phyloP scores from a whole-genome alignment of 768 basidiomycete genomes.

The Lactifluus rugatus region DNA sequence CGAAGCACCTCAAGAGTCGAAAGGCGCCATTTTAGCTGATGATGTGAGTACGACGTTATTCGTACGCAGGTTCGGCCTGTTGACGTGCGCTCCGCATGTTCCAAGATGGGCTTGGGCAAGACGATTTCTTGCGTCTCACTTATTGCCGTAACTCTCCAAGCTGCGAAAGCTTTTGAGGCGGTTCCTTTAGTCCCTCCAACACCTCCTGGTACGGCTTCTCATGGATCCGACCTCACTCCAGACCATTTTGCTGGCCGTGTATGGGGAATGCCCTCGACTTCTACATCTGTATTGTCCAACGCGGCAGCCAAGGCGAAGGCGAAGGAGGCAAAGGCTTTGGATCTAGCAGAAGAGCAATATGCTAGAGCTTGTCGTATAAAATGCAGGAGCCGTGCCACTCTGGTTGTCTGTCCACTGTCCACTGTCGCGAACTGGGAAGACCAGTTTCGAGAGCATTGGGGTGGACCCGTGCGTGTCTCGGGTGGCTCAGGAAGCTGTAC shows the following conservation, averaged over 20 bases:
- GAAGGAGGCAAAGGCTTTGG: slow-evolving; percentile 55
- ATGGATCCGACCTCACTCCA: slow-evolving; percentile 28
- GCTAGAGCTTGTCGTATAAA: slow-evolving; percentile 68
- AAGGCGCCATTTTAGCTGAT: slow-evolving; percentile 90
- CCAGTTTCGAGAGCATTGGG: slow-evolving; percentile 96
- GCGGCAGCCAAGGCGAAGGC: slow-evolving; percentile 45
- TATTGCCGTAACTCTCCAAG: slow-evolving; percentile 72
- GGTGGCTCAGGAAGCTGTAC: slow-evolving; percentile 57
- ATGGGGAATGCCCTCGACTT: slow-evolving; percentile 70
- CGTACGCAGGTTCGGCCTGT: background rate
- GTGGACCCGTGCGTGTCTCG: slow-evolving; percentile 71
- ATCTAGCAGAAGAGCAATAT: slow-evolving; percentile 64
- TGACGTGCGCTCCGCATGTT: background rate
- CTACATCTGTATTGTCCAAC: slow-evolving; percentile 21
- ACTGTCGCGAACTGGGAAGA: slow-evolving; percentile 99
- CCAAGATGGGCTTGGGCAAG: slow-evolving; percentile 95
- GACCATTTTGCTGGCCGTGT: slow-evolving; percentile 68
- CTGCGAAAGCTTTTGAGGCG: slow-evolving; percentile 54
- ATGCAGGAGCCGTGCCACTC: slow-evolving; percentile 74
- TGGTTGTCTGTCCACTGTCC: slow-evolving; percentile 94
- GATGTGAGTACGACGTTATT: slow-evolving; percentile 53
- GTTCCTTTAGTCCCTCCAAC: slow-evolving; percentile 41
- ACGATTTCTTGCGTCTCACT: slow-evolving; percentile 93
- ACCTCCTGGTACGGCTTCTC: slow-evolving; percentile 25
- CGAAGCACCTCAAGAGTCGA: slow-evolving; percentile 59